These are phyloP conservation scores for Hypoxylon sp. DNA, from an alignment of 2,329 filamentous ascomycete genomes.

Conservation along the genomic window DNA sequence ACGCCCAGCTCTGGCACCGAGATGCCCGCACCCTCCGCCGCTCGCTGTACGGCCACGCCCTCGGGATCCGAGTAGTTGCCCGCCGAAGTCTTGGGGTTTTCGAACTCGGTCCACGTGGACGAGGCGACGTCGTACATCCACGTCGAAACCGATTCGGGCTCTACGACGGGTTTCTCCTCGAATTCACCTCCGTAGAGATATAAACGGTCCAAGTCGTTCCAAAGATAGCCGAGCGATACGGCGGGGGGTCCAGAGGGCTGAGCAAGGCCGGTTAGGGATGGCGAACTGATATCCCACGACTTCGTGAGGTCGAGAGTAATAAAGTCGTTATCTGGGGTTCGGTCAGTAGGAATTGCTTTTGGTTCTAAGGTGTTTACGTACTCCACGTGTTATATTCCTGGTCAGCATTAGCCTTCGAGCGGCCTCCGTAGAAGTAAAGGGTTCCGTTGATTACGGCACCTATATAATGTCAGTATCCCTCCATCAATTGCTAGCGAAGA, in stretches of 20 bases:
- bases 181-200: slow-evolving; percentile 81
- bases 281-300: slow-evolving; percentile 73
- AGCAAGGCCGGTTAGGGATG: slow-evolving; percentile 68
- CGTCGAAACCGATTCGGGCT: slow-evolving; percentile 67
- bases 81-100: slow-evolving; percentile 66
- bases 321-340: slow-evolving; percentile 71
- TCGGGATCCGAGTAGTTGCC: slow-evolving; percentile 69
- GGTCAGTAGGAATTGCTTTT: slow-evolving; percentile 11
- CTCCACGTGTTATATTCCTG: slow-evolving; percentile 75
- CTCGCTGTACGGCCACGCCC: slow-evolving; percentile 67
- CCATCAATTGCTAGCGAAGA: slow-evolving; percentile 23
- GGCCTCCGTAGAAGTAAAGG: slow-evolving; percentile 78
- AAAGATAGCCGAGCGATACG: slow-evolving; percentile 77
- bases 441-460: slow-evolving; percentile 77
- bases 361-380: slow-evolving; percentile 50
- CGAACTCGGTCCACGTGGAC: slow-evolving; percentile 69
- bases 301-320: slow-evolving; percentile 75
- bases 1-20: slow-evolving; percentile 74
- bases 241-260: slow-evolving; percentile 74
- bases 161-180: slow-evolving; percentile 66
- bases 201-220: slow-evolving; percentile 74
- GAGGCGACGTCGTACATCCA: slow-evolving; percentile 75
- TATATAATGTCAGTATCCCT: no score
- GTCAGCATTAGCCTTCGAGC: slow-evolving; percentile 63
- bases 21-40: slow-evolving; percentile 77